Evolutionary conservation across 2,329 filamentous ascomycete genomes (phyloP), one percentile per base, ranked within the genome.

Genomic region (Shiraia sp.): DNA sequence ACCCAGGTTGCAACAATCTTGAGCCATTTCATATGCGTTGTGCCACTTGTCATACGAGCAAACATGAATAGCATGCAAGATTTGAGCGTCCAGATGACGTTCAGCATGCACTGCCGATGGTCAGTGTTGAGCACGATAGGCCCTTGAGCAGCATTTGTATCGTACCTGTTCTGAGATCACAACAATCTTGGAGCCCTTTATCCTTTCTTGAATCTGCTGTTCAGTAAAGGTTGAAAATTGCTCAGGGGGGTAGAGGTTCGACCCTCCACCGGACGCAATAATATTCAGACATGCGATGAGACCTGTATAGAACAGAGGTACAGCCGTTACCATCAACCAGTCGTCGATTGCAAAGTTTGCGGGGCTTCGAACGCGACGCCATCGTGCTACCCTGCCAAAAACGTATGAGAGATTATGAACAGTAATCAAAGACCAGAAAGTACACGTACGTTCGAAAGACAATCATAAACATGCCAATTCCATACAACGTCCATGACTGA

Each of bases 91-190:
- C 79, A 83, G 22, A 79, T 78, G 8, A 78, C 75, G 37, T 81
- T 70, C 13, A 84, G 70, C 69, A 87, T 85, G 70, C 69, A 87
- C 85, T 55, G 78, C 76, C 84, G 74, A 15, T 16, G 1, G 34
- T 59, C 19, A 58, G 47, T 30, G 3, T 15, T 13, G 15, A 12
- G 2, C 29, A 16, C 12, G 4, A 15, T 24, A 17, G 7, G 6
- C 2, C 8, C 10, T 2, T 4, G 13, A 15, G 9, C 2, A 30
- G 12, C 36, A 27, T n/a, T 17, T 15, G 14, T 10, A 10, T 48
- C 53, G 32, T 47, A 70, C 71, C 57, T 75, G 71, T 56, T 76
- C 73, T 3, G 71, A 72, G 1, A 74, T 56, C 4, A 75, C 51
- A 12, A 73, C 71, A 25, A 75, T 66, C 53, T 75, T 75, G 10